Evolutionary conservation across 495 filamentous ascomycete genomes (phyloP), one percentile per base, ranked within the genome.

Genomic region (Aspergillus hancockii): DNA sequence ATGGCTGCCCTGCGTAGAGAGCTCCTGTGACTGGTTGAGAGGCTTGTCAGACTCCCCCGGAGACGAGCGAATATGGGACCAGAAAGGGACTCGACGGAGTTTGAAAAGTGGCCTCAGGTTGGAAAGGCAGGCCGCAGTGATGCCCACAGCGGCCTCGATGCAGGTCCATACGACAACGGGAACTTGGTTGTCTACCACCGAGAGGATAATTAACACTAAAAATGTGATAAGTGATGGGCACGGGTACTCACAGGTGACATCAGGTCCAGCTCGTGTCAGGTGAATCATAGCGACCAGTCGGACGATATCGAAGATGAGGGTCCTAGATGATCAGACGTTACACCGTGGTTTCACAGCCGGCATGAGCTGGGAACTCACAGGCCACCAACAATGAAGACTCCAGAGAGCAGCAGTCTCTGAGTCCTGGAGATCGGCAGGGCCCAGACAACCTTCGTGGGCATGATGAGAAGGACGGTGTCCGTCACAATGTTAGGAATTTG

Each of bases 371-470:
- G 28, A 30, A 59, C 63, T 49, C 62, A 76, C 73, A 76, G 57
- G 8, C 67, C 32, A 45, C 80, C 77, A 6, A 80, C 55, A 9
- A 71, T 32, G 57, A 81, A 83, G 18, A 81, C 75, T 12, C 61
- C 63, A 0, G 75, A 67, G 4, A 80, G 65, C 32, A 73, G 67
- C 25, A 71, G 38, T 47, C 75, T 79, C 57, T 78, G 67, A 7
- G 59, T 67, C 30, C 59, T 59, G 14, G 75, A 71, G 47, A 81
- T 74, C 1, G 76, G 75, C 13, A 81, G 60, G 0, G 63, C 64
- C 68, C 72, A 75, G 19, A 84, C 66, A 8, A 71, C 71, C 9
- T 79, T 80, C 43, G 86, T 69, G 0, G 84, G 84, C 43, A 85
- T 76, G 0, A 80, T 28, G 19, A 82, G 67, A 9, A 82, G 71